A percentile compares a stretch with the other conserved stretches of the same genome.
Evolutionary conservation across 805 yeast species (phyloP).

Genomic region (Candida caryicola): DNA sequence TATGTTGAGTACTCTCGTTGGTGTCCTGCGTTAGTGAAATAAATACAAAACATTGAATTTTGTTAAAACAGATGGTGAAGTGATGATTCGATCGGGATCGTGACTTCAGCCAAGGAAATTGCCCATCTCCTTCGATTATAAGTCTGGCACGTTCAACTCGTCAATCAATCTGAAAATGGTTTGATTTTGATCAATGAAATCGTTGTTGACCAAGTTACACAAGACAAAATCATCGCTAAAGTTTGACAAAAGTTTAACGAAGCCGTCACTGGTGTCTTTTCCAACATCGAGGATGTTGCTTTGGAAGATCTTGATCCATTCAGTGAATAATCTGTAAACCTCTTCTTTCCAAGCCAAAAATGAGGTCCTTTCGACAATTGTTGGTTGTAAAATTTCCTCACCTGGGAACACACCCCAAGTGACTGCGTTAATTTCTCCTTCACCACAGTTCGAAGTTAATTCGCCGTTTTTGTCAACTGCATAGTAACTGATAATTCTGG

Average conservation of each 20-base stretch:
- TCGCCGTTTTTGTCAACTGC: conserved; percentile 61
- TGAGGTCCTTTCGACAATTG: conserved; percentile 88
- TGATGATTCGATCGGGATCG: no score
- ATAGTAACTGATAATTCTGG: conserved; percentile 64
- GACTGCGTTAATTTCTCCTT: conserved; percentile 85
- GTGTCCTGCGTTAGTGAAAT: conserved; percentile 24
- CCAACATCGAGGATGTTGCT: conserved; percentile 30
- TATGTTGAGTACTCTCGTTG: conserved; percentile 34
- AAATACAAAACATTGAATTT: conserved; percentile 2
- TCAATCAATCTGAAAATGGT: conserved; percentile 56
- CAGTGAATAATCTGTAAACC: conserved; percentile 75
- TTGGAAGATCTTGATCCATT: conserved; percentile 65
- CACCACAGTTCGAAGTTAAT: conserved; percentile 65
- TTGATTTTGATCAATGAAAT: conserved; percentile 55
- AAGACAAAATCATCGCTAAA: conserved; percentile 63
- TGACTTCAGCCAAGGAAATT: no score
- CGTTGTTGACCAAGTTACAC: conserved; percentile 89
- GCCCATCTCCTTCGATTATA: not conserved
- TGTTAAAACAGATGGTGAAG: no score
- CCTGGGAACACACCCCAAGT: conserved; percentile 99
- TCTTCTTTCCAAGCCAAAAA: conserved; percentile 98
- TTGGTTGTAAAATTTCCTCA: conserved; percentile 90
- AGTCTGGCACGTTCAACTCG: conserved; percentile 20
- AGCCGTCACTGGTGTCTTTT: conserved; percentile 25
- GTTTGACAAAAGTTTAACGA: conserved; percentile 42